Conservation (phyloP, 176 grass and related monocot genomes). For the Olyra latifolia region DNA sequence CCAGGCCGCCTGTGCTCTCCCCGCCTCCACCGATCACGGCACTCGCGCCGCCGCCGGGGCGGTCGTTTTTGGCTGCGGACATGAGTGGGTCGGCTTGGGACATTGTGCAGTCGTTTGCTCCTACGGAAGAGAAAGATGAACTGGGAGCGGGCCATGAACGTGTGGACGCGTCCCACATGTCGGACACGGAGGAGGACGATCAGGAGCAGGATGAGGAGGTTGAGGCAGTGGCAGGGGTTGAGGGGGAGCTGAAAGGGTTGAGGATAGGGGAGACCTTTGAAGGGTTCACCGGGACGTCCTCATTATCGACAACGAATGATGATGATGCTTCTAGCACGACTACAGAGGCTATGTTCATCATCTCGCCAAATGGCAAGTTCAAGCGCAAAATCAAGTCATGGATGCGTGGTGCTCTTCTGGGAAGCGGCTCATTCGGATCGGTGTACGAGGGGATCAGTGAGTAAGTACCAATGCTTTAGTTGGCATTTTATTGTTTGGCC, state of each 20-base stretch:
- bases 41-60: constrained; percentile 59
- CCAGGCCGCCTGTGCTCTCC: constrained; percentile 62
- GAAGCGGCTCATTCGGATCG: constrained; percentile 81
- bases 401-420: constrained; percentile 71
- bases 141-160: neutral
- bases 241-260: constrained; percentile 44
- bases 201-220: constrained; percentile 37
- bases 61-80: constrained; percentile 25
- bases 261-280: constrained; percentile 77
- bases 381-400: constrained; percentile 82
- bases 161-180: neutral
- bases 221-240: constrained; percentile 37
- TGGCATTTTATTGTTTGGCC: neutral
- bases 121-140: constrained; percentile 39
- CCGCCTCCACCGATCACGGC: constrained; percentile 49
- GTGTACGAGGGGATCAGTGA: constrained; percentile 98
- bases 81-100: constrained; percentile 62
- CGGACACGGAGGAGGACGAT: constrained; percentile 47
- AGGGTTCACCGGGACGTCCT: constrained; percentile 76
- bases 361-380: constrained; percentile 86
- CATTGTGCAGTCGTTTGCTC: constrained; percentile 78
- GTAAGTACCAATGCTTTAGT: constrained; percentile 60
- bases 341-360: constrained; percentile 73
- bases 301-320: constrained; percentile 80
- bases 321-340: constrained; percentile 86